phyloP scores from a whole-genome alignment of 2,329 filamentous ascomycete species.

The Alternaria sp. region DNA sequence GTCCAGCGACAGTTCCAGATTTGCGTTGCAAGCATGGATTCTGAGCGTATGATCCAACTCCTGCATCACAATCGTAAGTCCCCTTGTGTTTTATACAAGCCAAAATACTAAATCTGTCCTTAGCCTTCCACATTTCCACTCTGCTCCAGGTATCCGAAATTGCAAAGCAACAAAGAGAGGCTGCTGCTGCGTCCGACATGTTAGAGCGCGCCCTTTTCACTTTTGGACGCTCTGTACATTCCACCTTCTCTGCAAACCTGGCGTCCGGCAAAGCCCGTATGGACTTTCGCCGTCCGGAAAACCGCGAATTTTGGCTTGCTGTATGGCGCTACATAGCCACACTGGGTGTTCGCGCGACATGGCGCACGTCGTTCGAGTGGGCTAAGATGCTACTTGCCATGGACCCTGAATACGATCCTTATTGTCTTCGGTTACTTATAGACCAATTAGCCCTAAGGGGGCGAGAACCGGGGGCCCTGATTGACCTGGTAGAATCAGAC shows the following conservation, averaged over 20 bases:
- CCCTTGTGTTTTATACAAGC: neutral
- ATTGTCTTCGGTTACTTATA: constrained; percentile 80
- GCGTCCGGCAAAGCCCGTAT: constrained; percentile 80
- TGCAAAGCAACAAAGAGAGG: constrained; percentile 89
- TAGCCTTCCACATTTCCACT: constrained; percentile 88
- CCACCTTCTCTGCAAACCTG: constrained; percentile 78
- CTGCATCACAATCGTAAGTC: constrained; percentile 70
- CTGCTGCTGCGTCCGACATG: constrained; percentile 83
- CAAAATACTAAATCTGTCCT: constrained; percentile 25
- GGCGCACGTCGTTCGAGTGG: constrained; percentile 93
- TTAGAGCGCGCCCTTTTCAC: constrained; percentile 91
- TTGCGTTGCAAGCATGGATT: constrained; percentile 84
- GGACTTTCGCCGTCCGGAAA: constrained; percentile 82
- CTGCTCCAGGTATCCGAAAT: constrained; percentile 94
- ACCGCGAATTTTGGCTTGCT: constrained; percentile 90
- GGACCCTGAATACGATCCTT: constrained; percentile 77
- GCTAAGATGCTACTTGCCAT: constrained; percentile 82
- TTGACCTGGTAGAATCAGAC: constrained; percentile 69
- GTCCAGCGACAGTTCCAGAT: constrained; percentile 79
- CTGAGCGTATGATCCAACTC: constrained; percentile 80
- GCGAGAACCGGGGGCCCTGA: constrained; percentile 76
- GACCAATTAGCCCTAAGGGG: constrained; percentile 87
- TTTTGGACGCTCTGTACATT: constrained; percentile 87
- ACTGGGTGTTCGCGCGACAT: constrained; percentile 88
- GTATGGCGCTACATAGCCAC: constrained; percentile 89